Percentiles rank a stretch among this genome's conserved stretches.
phyloP scores from a whole-genome alignment of 768 basidiomycete species.

The Xerocomellus intermedius region DNA sequence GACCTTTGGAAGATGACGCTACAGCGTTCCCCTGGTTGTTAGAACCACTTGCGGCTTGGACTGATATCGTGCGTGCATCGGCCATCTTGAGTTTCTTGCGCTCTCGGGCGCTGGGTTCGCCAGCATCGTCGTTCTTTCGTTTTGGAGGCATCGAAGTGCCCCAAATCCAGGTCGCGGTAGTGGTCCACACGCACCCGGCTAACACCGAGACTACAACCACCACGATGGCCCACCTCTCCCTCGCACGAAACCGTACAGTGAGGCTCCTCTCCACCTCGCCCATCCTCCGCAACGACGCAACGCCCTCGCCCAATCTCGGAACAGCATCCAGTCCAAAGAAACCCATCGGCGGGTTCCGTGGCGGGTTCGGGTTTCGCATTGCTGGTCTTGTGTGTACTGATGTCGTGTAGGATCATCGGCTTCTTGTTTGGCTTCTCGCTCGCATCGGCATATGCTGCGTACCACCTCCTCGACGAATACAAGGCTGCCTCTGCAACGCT shows the following conservation, averaged over 20 bases:
- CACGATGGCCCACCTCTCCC: slow-evolving; percentile 36
- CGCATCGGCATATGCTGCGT: slow-evolving; percentile 83
- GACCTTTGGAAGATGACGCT: slow-evolving; percentile 30
- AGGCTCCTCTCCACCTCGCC: slow-evolving; percentile 47
- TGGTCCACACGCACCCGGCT: slow-evolving; percentile 14
- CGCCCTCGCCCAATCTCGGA: slow-evolving; percentile 49
- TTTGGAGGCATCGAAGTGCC: slow-evolving; percentile 41
- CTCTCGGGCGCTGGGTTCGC: slow-evolving; percentile 41
- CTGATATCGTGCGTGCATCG: slow-evolving; percentile 63
- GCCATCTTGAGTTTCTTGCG: slow-evolving; percentile 70
- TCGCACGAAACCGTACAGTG: slow-evolving; percentile 7
- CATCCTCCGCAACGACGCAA: slow-evolving; percentile 42
- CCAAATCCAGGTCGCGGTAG: too few species aligned
- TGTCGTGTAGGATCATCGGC: slow-evolving; percentile 61
- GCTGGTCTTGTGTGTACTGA: slow-evolving; percentile 7
- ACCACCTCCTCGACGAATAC: slow-evolving; percentile 88
- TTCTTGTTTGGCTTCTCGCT: slow-evolving; percentile 90
- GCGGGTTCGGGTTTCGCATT: slow-evolving; percentile 45
- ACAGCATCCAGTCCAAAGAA: slow-evolving; percentile 58
- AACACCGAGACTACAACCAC: slow-evolving; percentile 20
- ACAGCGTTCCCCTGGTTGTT: slow-evolving; percentile 25
- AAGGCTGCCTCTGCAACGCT: slow-evolving; percentile 84
- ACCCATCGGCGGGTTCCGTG: slow-evolving; percentile 72
- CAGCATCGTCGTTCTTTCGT: slow-evolving; percentile 34
- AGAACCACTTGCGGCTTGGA: slow-evolving; percentile 42